phyloP scores from a whole-genome alignment of 202 grass and related monocot genomes.

The Zoysia matrella region DNA sequence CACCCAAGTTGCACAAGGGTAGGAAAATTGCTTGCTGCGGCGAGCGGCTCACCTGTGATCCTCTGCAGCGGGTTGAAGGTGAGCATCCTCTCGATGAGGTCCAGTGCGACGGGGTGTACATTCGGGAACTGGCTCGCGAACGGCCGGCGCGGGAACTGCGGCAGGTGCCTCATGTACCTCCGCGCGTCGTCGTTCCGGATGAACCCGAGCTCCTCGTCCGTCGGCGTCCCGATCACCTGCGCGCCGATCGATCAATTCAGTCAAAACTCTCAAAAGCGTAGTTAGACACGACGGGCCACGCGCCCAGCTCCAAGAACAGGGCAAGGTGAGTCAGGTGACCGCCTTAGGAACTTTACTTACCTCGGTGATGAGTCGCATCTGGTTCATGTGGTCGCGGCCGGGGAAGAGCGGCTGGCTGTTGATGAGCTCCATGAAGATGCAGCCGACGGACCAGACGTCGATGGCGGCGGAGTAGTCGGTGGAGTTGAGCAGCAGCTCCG shows the following conservation, averaged over 20 bases:
- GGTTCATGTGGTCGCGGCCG: conserved; percentile 94
- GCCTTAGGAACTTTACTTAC: too few species aligned
- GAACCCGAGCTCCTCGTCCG: conserved; percentile 84
- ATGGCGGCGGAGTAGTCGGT: conserved; percentile 93
- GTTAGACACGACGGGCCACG: too few species aligned
- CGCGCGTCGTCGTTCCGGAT: conserved; percentile 78
- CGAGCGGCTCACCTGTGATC: conserved; percentile 72
- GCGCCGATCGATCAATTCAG: neutral
- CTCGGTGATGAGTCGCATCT: conserved; percentile 98
- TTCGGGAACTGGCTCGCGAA: conserved; percentile 60
- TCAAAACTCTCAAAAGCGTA: too few species aligned
- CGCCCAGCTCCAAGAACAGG: neutral
- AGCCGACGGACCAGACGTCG: conserved; percentile 92
- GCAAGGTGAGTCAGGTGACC: too few species aligned
- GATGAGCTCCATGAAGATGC: conserved; percentile 98
- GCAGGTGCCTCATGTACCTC: conserved; percentile 87
- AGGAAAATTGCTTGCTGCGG: neutral
- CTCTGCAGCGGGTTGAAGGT: conserved; percentile 89
- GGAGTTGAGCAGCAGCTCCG: too few species aligned
- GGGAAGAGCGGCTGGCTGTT: conserved; percentile 83
- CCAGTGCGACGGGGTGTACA: conserved; percentile 71
- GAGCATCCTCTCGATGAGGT: conserved; percentile 88
- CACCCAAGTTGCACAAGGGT: neutral
- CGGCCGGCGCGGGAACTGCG: conserved; percentile 62
- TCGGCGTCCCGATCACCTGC: conserved; percentile 80